These are phyloP conservation scores for Jackrogersella minutella DNA, from an alignment of 495 filamentous ascomycete genomes.

Conservation along the genomic window DNA sequence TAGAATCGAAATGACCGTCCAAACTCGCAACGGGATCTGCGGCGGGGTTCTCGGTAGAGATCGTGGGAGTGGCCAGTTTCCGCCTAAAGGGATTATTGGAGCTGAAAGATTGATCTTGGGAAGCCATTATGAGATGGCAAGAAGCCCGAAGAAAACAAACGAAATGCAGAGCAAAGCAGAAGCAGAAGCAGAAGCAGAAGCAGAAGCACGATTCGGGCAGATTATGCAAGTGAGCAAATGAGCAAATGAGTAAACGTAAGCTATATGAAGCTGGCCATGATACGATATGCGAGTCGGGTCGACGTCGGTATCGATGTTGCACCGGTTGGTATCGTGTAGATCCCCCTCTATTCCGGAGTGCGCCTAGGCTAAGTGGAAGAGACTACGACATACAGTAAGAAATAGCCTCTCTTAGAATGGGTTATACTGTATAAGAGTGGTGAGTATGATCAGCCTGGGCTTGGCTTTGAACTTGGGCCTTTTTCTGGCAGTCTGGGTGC, in stretches of 20 bases:
- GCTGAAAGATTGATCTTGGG: conserved; percentile 43
- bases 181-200: too few species aligned
- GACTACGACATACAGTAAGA: conserved; percentile 34
- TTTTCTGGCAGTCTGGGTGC: not conserved
- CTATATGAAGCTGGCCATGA: conserved; percentile 40
- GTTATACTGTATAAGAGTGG: conserved; percentile 11
- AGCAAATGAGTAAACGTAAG: too few species aligned
- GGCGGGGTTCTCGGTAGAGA: conserved; percentile 24
- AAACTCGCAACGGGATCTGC: conserved; percentile 10
- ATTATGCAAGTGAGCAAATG: conserved; percentile 20
- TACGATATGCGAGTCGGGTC: conserved; percentile 46
- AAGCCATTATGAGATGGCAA: conserved; percentile 32
- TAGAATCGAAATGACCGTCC: conserved; percentile 27
- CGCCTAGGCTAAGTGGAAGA: not conserved
- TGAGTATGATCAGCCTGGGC: not conserved
- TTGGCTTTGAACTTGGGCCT: not conserved
- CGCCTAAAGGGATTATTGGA: conserved; percentile 61
- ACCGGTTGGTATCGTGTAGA: conserved; percentile 18
- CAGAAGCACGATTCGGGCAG: conserved; percentile 14
- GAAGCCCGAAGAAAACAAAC: not conserved
- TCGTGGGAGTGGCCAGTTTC: conserved; percentile 36
- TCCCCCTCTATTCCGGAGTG: conserved; percentile 24
- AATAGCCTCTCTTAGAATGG: not conserved
- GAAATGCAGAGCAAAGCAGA: too few species aligned
- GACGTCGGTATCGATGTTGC: conserved; percentile 8